Base-by-base conservation (phyloP, 352 stramenopile species). In the Pythium folliculosum region DNA sequence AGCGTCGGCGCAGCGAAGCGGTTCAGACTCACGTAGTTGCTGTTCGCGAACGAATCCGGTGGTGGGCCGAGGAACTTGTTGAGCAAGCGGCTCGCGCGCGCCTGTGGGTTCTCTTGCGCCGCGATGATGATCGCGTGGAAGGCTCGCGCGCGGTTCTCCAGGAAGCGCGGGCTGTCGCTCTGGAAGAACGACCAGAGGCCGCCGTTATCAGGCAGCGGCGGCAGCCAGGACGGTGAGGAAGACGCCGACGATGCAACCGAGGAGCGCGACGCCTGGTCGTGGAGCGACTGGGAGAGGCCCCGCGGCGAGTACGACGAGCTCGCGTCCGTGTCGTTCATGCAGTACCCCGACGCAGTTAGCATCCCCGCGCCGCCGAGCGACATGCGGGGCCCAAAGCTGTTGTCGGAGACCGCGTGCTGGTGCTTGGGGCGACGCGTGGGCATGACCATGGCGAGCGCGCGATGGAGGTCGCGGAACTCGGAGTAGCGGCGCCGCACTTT, bases 401-500 rank as follows among this genome's bases (percentile, higher is more conserved):
- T 44, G 2, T 48, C 12, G 35, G 8, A 14, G 27, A 2, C 27
- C 5, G 27, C 27, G 35, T 44, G 19, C 50, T 60, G 35, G 25
- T 64, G 54, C 40, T 70, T 65, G 8, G 74, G 77, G 0, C 77
- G 68, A 3, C 27, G 47, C 27, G 64, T 51, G 25, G 76, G 64
- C 84, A 92, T 91, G 40, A 92, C 63, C 27, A 73, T 76, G 14
- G 77, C 70, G n/a, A 92, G 63, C 4, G 75, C 73, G 2, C 60
- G 49, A 55, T 92, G 82, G 37, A 92, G 69, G 21, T 82, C 76
- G 12, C 73, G 76, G 59, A 92, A 92, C 66, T 92, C 84, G 5
- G 84, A 91, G 75, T 89, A 92, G 5, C 84, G 82, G 13, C 84
- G 84, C 22, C 84, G 79, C 38, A 92, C 84, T 62, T 90, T 92